Percentiles rank a stretch among this genome's conserved stretches.
phyloP scores from a whole-genome alignment of 352 stramenopile genomes.

The Pythium monospermum region DNA sequence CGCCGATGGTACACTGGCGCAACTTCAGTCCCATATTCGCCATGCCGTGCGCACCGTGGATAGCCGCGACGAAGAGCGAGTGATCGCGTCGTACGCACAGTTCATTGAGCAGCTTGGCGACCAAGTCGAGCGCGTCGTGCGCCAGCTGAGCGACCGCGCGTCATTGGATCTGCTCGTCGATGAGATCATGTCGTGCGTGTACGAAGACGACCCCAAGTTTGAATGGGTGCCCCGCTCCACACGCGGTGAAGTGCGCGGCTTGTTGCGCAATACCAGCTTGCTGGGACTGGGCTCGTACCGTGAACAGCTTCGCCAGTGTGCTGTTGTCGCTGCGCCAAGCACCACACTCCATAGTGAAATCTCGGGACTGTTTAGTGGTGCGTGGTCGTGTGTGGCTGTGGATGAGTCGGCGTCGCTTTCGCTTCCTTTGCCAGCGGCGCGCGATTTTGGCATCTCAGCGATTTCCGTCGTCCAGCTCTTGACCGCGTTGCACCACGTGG shows the following conservation, averaged over 20 bases:
- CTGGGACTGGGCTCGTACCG: slow-evolving; percentile 16
- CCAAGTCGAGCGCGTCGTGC: slow-evolving; percentile 10
- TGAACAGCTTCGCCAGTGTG: slow-evolving; percentile 18
- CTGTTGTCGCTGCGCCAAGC: neutral
- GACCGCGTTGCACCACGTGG: slow-evolving; percentile 6
- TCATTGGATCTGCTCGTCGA: slow-evolving; percentile 23
- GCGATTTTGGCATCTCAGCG: slow-evolving; percentile 21
- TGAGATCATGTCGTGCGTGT: slow-evolving; percentile 22
- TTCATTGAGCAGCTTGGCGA: slow-evolving; percentile 7
- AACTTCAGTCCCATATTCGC: slow-evolving; percentile 9
- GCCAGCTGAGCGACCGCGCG: slow-evolving; percentile 11
- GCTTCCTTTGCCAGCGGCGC: neutral
- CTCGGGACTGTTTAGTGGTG: slow-evolving; percentile 11
- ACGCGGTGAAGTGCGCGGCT: slow-evolving; percentile 1
- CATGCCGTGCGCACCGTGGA: neutral
- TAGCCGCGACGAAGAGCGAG: slow-evolving; percentile 7
- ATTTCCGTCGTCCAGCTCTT: slow-evolving; percentile 14
- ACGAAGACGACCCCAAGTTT: slow-evolving; percentile 20
- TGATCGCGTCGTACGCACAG: slow-evolving; percentile 8
- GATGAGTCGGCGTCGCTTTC: slow-evolving; percentile 10
- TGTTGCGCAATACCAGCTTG: slow-evolving; percentile 25
- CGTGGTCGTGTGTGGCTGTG: slow-evolving; percentile 18
- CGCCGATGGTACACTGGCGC: neutral
- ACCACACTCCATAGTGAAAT: slow-evolving; percentile 6
- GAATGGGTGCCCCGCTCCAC: slow-evolving; percentile 11